Evolutionary conservation across 2,329 filamentous ascomycete genomes (phyloP), one percentile per base, ranked within the genome.

Genomic region (Penicillium hordei): DNA sequence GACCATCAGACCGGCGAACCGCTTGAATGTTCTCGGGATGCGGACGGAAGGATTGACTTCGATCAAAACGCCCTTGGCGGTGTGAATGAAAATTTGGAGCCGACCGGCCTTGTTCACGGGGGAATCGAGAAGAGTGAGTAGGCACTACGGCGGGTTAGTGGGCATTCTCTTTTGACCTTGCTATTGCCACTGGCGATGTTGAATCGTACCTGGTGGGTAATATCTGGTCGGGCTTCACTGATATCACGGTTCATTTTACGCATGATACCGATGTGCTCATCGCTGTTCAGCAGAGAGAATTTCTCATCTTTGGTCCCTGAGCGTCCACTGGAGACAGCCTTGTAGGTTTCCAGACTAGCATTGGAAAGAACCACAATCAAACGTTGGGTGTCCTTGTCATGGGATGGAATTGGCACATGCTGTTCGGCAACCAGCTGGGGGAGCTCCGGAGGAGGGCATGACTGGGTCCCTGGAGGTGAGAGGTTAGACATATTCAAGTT

Each of bases 161-260:
- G 40, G 10, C 19, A 36, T 55, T 25, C 57, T n/a, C n/a, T 49
- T 45, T 31, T n/a, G 25, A 23, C 27, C 31, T 51, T 44, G 33
- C 19, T 38, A 23, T 43, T 36, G 46, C 46, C 54, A 52, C 48
- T 52, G 27, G 48, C 53, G 48, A 31, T 29, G 36, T 60, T 45
- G 55, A 65, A 60, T 76, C 85, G 71, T 81, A 97, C 93, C 91
- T 97, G 94, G 76, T 99, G 94, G 45, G 94, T 96, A 71, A 99
- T 99, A 77, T 99, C 94, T 44, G 94, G 94, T 67, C 94, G 87
- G 60, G 94, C 94, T 78, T 99, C 94, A 75, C 93, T 97, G 65
- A 99, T 97, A 75, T 99, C 94, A 68, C 94, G 86, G 75, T 96
- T 96, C 93, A 97, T 97, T 82, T 97, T 99, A 71, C 94, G 89